Conservation (phyloP, 2,329 filamentous ascomycete species). For the Xylariomycetidae sp. region DNA sequence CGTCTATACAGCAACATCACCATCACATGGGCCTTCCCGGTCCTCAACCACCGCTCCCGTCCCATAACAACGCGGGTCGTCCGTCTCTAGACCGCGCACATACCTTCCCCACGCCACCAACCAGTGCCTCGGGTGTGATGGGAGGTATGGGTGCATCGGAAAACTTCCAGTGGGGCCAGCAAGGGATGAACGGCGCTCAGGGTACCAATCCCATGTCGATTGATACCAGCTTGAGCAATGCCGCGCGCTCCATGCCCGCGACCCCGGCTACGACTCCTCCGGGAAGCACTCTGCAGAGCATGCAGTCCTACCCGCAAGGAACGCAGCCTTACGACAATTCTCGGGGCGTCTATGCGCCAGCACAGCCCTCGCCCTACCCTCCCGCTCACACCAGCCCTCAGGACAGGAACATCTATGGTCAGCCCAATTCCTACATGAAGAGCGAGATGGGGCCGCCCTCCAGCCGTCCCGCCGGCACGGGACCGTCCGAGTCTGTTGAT, state of each 20-base stretch:
- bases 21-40: conserved; percentile 55
- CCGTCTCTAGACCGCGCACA: conserved; percentile 78
- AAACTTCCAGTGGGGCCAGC: conserved; percentile 71
- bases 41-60: conserved; percentile 49
- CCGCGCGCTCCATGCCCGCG: conserved; percentile 73
- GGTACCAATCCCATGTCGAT: conserved; percentile 69
- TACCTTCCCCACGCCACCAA: conserved; percentile 89
- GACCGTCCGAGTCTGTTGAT: conserved; percentile 58
- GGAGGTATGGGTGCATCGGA: conserved; percentile 67
- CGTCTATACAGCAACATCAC: conserved; percentile 62
- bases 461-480: conserved; percentile 50
- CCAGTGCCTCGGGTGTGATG: conserved; percentile 84
- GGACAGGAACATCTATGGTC: conserved; percentile 60
- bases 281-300: conserved; percentile 66
- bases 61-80: conserved; percentile 67
- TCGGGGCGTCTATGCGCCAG: conserved; percentile 69
- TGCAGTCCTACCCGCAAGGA: conserved; percentile 68
- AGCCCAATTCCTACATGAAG: conserved; percentile 66
- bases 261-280: conserved; percentile 90
- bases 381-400: conserved; percentile 54
- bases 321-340: conserved; percentile 69
- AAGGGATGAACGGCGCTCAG: conserved; percentile 56
- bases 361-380: conserved; percentile 67
- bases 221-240: conserved; percentile 70
- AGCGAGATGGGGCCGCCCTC: conserved; percentile 84